These are phyloP conservation scores for Fusarium sororula DNA, from an alignment of 2,329 filamentous ascomycete species.

Conservation along the genomic window DNA sequence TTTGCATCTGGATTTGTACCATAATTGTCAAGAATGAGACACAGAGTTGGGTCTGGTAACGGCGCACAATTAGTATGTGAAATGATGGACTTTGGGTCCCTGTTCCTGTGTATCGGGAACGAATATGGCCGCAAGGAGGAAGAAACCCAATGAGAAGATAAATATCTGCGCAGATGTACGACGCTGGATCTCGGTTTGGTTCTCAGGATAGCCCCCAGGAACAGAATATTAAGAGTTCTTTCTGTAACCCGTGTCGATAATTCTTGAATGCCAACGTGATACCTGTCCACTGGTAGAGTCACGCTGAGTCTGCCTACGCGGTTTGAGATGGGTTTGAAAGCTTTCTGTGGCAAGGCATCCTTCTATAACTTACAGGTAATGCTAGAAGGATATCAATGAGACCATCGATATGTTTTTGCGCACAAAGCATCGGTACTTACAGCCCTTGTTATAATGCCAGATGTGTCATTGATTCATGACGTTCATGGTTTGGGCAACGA, in stretches of 20 bases:
- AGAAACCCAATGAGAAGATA: neutral
- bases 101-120: slow-evolving; percentile 11
- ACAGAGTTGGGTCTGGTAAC: slow-evolving; percentile 1
- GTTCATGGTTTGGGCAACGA: neutral
- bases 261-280: neutral
- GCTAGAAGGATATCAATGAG: no score
- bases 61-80: neutral
- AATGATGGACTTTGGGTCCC: neutral
- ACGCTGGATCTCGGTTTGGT: slow-evolving; percentile 5
- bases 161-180: slow-evolving; percentile 18
- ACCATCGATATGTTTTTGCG: neutral
- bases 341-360: neutral
- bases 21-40: slow-evolving; percentile 25
- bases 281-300: no score
- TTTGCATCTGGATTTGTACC: slow-evolving; percentile 34
- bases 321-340: no score
- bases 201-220: slow-evolving; percentile 7
- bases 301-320: no score
- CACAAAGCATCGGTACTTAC: neutral
- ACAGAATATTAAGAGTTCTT: neutral
- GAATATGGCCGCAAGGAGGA: neutral
- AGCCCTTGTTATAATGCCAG: neutral
- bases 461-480: neutral
- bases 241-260: neutral
- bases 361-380: neutral